Evolutionary conservation across 257 asterid genomes (phyloP).

Genomic region (Fraxinus americana): DNA sequence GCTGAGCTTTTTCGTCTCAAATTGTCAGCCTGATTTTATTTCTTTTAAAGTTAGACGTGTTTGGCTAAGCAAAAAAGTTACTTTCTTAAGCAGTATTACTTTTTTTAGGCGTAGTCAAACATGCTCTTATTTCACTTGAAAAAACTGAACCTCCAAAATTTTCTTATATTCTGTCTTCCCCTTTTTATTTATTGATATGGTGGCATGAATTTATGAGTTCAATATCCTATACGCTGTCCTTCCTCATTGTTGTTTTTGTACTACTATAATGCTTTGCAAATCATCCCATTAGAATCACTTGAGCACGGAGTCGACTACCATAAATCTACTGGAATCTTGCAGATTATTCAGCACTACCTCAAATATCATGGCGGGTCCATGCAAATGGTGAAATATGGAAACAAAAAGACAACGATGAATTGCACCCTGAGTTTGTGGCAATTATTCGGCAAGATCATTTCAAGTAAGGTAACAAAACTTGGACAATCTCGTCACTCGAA

Average conservation of each 20-base stretch:
- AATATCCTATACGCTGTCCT: background rate
- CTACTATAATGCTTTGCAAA: background rate
- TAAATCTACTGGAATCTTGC: conserved; percentile 26
- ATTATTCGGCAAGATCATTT: conserved; percentile 69
- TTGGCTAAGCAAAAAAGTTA: too few relatives aligned
- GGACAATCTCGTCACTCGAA: background rate
- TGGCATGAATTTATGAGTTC: background rate
- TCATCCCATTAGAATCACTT: background rate
- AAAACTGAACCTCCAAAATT: too few relatives aligned
- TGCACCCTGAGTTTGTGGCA: conserved; percentile 61
- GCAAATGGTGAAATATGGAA: conserved; percentile 91
- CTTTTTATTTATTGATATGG: too few relatives aligned
- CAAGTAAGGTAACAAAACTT: conserved; percentile 31
- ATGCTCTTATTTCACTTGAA: too few relatives aligned
- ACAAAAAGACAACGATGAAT: conserved; percentile 55
- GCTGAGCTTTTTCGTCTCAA: background rate
- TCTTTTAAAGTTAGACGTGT: background rate
- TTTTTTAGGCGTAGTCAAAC: too few relatives aligned
- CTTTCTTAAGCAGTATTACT: too few relatives aligned
- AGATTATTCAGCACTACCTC: conserved; percentile 76
- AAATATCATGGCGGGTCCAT: conserved; percentile 73
- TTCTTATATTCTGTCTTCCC: too few relatives aligned
- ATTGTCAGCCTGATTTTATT: background rate
- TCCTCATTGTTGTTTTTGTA: background rate
- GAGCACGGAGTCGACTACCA: background rate